Evolutionary conservation across 805 yeast genomes (phyloP).

Genomic region (Hanseniaspora mollemarum): DNA sequence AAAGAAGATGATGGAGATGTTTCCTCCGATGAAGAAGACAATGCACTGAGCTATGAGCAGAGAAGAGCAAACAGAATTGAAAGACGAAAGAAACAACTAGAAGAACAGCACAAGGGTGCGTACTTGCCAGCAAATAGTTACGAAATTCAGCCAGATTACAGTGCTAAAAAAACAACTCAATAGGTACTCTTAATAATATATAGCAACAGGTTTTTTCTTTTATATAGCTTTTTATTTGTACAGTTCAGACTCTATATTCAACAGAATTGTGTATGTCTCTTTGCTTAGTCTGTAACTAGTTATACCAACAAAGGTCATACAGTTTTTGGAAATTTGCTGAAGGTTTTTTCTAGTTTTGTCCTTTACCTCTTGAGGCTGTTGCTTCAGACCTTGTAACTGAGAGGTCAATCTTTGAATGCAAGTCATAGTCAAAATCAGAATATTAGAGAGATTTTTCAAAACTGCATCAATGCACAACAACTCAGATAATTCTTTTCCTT

Average conservation of each 20-base stretch:
- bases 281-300: conserved; percentile 84
- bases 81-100: conserved; percentile 28
- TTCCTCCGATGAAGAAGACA: conserved; percentile 33
- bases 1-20: conserved; percentile 13
- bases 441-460: conserved; percentile 65
- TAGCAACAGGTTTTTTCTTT: too few relatives aligned
- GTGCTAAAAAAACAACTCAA: conserved; percentile 15
- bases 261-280: conserved; percentile 62
- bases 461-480: conserved; percentile 31
- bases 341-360: conserved; percentile 46
- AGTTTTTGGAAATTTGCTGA: conserved; percentile 60
- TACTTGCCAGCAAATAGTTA: conserved; percentile 67
- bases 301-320: conserved; percentile 92
- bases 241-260: conserved; percentile 45
- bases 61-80: conserved; percentile 29
- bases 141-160: conserved; percentile 68
- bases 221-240: conserved; percentile 15
- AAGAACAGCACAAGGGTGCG: conserved; percentile 20
- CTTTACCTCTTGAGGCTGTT: conserved; percentile 30
- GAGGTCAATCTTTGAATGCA: conserved; percentile 51
- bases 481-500: conserved; percentile 22
- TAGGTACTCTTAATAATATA: too few relatives aligned
- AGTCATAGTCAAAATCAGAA: conserved; percentile 72
- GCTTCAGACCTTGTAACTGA: conserved; percentile 21
- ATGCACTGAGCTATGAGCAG: conserved; percentile 26